phyloP scores from a whole-genome alignment of 768 basidiomycete species.

The Macrocybe gigantea region DNA sequence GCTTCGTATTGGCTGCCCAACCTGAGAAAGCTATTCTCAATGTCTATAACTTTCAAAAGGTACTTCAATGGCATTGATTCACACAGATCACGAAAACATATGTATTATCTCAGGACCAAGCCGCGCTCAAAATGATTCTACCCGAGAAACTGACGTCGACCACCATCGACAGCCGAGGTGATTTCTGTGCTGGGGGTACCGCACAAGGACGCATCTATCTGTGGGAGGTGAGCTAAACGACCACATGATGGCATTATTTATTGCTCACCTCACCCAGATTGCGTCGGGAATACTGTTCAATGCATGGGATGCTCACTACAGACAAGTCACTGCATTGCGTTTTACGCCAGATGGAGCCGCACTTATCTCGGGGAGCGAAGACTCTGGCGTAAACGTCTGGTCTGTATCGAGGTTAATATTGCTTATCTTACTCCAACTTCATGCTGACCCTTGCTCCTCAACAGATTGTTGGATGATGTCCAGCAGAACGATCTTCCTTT shows the following conservation, averaged over 20 bases:
- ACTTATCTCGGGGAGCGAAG: conserved; percentile 84
- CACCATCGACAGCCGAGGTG: conserved; percentile 63
- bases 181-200: conserved; percentile 85
- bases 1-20: conserved; percentile 79
- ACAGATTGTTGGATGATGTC: conserved; percentile 71
- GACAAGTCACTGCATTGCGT: conserved; percentile 72
- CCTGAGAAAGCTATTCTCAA: conserved; percentile 85
- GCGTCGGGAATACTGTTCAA: conserved; percentile 91
- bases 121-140: conserved; percentile 77
- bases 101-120: conserved; percentile 66
- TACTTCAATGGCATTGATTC: conserved; percentile 19
- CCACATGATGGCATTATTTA: background rate
- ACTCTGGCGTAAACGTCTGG: conserved; percentile 88
- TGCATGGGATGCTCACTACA: conserved; percentile 95
- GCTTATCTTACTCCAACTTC: conserved; percentile 13
- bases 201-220: conserved; percentile 85
- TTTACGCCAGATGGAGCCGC: conserved; percentile 81
- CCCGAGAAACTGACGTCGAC: conserved; percentile 88
- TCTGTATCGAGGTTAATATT: conserved; percentile 70
- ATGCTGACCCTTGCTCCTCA: conserved; percentile 8
- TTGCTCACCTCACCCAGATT: conserved; percentile 41
- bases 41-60: conserved; percentile 94
- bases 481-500: conserved; percentile 69
- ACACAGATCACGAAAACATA: conserved; percentile 2
- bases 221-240: conserved; percentile 75